Evolutionary conservation across 495 filamentous ascomycete species (phyloP).

Genomic region (Penicilliopsis zonata): DNA sequence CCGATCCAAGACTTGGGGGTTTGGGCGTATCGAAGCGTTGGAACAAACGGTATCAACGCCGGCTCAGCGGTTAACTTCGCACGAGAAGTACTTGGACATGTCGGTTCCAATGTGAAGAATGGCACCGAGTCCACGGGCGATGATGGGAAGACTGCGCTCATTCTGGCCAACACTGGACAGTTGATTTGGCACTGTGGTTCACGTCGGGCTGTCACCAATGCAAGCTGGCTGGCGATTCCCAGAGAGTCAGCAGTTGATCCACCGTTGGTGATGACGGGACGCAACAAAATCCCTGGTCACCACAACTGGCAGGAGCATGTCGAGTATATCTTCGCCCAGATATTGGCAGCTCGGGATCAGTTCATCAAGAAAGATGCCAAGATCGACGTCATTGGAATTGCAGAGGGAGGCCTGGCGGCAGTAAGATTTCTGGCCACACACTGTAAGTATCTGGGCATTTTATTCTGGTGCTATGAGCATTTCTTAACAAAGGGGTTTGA

Average conservation of each 20-base stretch:
- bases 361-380: constrained; percentile 29
- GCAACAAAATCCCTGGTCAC: constrained; percentile 49
- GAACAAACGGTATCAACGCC: constrained; percentile 45
- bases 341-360: constrained; percentile 29
- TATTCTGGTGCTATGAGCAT: neutral
- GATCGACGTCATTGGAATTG: constrained; percentile 54
- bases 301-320: constrained; percentile 42
- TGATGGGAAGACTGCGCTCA: constrained; percentile 26
- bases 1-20: constrained; percentile 59
- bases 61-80: constrained; percentile 56
- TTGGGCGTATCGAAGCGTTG: constrained; percentile 54
- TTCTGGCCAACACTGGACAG: constrained; percentile 65
- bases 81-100: constrained; percentile 29
- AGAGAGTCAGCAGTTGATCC: constrained; percentile 41
- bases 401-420: constrained; percentile 40
- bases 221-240: constrained; percentile 40
- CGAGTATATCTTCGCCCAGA: constrained; percentile 46
- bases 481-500: neutral
- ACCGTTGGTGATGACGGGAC: constrained; percentile 14
- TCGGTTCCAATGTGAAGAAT: constrained; percentile 4
- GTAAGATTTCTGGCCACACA: constrained; percentile 43
- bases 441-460: constrained; percentile 27
- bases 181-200: constrained; percentile 52
- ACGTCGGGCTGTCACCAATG: constrained; percentile 39
- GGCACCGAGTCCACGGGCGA: neutral